Conservation (phyloP, 2,329 filamentous ascomycete genomes). For the Dothistroma septosporum region DNA sequence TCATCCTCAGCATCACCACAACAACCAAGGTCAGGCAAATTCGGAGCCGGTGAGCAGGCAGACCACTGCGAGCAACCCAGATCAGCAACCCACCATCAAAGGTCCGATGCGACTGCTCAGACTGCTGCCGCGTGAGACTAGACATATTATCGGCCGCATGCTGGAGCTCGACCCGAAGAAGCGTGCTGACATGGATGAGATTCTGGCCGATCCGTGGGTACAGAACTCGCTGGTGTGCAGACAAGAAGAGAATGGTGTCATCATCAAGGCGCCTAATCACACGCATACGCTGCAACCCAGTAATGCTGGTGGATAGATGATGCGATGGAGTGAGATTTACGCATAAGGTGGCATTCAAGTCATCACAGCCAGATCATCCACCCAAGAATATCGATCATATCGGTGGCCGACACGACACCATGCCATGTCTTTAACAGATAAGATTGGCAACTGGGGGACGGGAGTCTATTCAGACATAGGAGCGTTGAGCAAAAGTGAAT, state of each 20-base stretch:
- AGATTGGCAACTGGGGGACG: not conserved
- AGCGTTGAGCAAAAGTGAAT: not conserved
- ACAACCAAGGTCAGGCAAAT: slow-evolving; percentile 45
- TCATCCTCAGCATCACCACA: slow-evolving; percentile 33
- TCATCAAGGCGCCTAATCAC: slow-evolving; percentile 72
- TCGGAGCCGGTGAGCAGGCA: slow-evolving; percentile 23
- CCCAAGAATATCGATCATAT: no score
- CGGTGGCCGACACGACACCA: no score
- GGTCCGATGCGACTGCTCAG: slow-evolving; percentile 88
- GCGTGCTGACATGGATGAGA: slow-evolving; percentile 73
- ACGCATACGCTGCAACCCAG: slow-evolving; percentile 63
- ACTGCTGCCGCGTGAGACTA: slow-evolving; percentile 79
- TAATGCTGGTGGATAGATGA: slow-evolving; percentile 24
- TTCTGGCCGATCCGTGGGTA: slow-evolving; percentile 88
- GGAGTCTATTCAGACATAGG: no score
- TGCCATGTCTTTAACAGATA: no score
- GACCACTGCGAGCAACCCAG: slow-evolving; percentile 21
- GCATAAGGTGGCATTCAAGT: no score
- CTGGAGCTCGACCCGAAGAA: slow-evolving; percentile 80
- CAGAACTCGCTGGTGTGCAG: slow-evolving; percentile 76
- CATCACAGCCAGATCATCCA: no score
- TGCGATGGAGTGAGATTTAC: no score
- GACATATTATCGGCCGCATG: slow-evolving; percentile 89
- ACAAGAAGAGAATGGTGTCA: slow-evolving; percentile 67
- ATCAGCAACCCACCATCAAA: slow-evolving; percentile 61